phyloP scores from a whole-genome alignment of 2,329 filamentous ascomycete species.

The Xylariaceae sp. region DNA sequence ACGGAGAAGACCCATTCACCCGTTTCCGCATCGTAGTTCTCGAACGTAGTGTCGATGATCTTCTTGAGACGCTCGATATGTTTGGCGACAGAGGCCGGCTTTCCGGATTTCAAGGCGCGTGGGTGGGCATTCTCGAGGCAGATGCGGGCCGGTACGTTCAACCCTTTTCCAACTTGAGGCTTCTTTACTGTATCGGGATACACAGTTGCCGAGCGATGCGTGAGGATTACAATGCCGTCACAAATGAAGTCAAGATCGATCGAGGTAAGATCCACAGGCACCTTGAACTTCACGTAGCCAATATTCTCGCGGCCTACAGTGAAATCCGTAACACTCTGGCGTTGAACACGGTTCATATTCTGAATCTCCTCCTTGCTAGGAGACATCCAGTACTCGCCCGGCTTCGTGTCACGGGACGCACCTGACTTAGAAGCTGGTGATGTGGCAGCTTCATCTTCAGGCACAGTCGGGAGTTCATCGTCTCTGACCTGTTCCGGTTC shows the following conservation, averaged over 20 bases:
- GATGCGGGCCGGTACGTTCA: conserved; percentile 88
- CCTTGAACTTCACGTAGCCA: conserved; percentile 75
- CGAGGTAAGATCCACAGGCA: conserved; percentile 74
- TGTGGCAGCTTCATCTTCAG: conserved; percentile 56
- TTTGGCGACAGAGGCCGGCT: conserved; percentile 65
- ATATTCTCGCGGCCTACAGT: conserved; percentile 77
- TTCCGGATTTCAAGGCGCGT: conserved; percentile 57
- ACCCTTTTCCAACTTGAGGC: conserved; percentile 75
- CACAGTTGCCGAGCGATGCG: conserved; percentile 76
- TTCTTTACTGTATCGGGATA: conserved; percentile 74
- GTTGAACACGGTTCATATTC: conserved; percentile 73
- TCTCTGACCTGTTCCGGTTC: conserved; percentile 69
- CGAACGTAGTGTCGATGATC: conserved; percentile 75
- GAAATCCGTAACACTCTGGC: conserved; percentile 68
- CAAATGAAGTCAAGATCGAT: conserved; percentile 77
- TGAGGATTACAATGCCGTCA: conserved; percentile 69
- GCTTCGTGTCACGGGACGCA: conserved; percentile 41
- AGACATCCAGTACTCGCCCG: conserved; percentile 82
- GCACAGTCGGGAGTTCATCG: conserved; percentile 73
- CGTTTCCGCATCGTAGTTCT: conserved; percentile 70
- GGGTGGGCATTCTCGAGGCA: conserved; percentile 92
- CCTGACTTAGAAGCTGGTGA: conserved; percentile 30
- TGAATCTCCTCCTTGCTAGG: conserved; percentile 70
- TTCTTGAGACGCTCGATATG: conserved; percentile 77
- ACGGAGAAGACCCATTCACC: conserved; percentile 90